Percentiles rank a stretch among this genome's conserved stretches.
Evolutionary conservation across 2,329 filamentous ascomycete genomes (phyloP).

Genomic region (Sclerotinia spermophila): DNA sequence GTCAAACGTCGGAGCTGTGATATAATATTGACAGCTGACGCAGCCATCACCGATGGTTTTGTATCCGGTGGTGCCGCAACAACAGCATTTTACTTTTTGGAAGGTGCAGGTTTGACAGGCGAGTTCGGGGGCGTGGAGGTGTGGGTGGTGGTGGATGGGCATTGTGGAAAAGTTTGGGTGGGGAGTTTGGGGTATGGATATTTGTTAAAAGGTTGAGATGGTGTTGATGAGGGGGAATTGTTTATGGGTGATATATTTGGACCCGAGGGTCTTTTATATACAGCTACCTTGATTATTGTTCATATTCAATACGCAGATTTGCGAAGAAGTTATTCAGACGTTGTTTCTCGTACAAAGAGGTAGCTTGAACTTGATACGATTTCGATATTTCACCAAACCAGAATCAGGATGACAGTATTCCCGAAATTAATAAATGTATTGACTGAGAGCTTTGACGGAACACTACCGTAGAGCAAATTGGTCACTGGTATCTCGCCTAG

Average conservation of each 20-base stretch:
- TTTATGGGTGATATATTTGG: not conserved
- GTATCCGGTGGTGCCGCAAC: not conserved
- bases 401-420: too few relatives aligned
- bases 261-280: not conserved
- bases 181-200: not conserved
- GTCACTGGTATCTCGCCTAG: too few relatives aligned
- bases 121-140: not conserved
- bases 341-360: not conserved
- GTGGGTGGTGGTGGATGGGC: not conserved
- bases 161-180: not conserved
- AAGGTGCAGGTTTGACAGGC: not conserved
- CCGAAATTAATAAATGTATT: too few relatives aligned
- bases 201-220: not conserved
- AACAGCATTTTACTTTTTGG: not conserved
- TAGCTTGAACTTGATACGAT: not conserved
- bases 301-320: not conserved
- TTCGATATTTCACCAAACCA: not conserved
- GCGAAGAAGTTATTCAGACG: not conserved
- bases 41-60: not conserved
- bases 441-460: too few relatives aligned
- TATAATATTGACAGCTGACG: not conserved
- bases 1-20: not conserved
- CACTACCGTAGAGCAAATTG: too few relatives aligned
- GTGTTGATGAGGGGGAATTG: not conserved
- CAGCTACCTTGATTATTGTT: not conserved